Conservation (phyloP, 208 protist species). For the Trypanosoma platydactyli region DNA sequence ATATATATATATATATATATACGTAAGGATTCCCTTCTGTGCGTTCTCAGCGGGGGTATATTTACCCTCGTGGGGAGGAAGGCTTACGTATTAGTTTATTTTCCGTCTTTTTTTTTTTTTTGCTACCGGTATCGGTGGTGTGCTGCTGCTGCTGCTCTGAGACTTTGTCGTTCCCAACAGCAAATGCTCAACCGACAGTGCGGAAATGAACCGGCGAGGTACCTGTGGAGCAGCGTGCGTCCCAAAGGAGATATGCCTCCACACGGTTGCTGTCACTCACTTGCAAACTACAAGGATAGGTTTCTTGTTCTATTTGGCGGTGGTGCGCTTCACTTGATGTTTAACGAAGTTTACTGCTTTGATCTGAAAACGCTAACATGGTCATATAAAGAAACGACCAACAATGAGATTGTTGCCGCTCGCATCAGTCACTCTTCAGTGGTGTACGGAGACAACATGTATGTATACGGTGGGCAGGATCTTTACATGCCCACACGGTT, state of each 20-base stretch:
- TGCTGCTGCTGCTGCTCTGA: not conserved
- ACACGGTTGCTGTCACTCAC: constrained; percentile 68
- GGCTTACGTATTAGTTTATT: too few species aligned
- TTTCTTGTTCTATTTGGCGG: constrained; percentile 82
- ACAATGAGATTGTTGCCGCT: constrained; percentile 47
- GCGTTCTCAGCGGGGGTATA: too few species aligned
- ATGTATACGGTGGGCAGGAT: constrained; percentile 83
- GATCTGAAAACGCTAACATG: constrained; percentile 50
- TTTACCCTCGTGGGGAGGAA: too few species aligned
- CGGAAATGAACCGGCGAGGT: constrained; percentile 10
- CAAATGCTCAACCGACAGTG: constrained; percentile 8
- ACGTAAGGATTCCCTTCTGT: too few species aligned
- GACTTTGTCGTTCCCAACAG: too few species aligned
- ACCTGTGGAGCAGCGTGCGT: constrained; percentile 29
- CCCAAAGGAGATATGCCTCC: constrained; percentile 38
- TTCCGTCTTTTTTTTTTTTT: constrained; percentile 4
- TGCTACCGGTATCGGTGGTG: not conserved
- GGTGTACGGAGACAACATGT: constrained; percentile 78
- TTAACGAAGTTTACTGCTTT: constrained; percentile 59
- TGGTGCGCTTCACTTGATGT: constrained; percentile 41
- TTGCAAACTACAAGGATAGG: constrained; percentile 71
- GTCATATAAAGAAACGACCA: constrained; percentile 35
- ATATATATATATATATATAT: too few species aligned
- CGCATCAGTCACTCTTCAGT: constrained; percentile 69
- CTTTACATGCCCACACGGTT: constrained; percentile 40